Base-by-base conservation (phyloP, 1,284 basidiomycete genomes). In the Psilocybe mexicana region DNA sequence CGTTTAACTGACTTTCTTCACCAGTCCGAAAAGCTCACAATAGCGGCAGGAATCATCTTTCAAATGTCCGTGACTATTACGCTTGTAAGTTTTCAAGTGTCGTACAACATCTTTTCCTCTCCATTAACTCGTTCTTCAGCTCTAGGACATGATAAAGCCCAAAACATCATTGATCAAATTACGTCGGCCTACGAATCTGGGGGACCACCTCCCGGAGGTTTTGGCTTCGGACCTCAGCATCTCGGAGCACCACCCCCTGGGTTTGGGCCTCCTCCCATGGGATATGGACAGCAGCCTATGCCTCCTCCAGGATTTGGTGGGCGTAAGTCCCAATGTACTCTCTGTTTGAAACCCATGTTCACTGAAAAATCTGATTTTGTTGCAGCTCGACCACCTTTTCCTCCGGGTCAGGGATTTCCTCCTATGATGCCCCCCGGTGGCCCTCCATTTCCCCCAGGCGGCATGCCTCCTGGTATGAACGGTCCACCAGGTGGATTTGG, bases 1-100 rank as follows among this genome's bases (percentile, higher is more conserved):
- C 53, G 61, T 51, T 61, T 52, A 64, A 42, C 60, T 59, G 23
- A 43, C 62, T 44, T 35, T 47, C 43, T 49, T 45, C 55, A 49
- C 56, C 72, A 93, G 96, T 98, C 36, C 92, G 96, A 64, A 98
- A 98, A 76, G 96, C 96, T 48, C 96, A 99, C 76, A 98, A 98
- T 76, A 94, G 89, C 63, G 96, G 96, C 60, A 83, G 96, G 59
- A 99, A 99, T 76, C 96, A 99, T 72, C 82, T 98, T 43, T 83
- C 93, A 52, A 99, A 99, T 71, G 96, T 99, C 60, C 82, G 94
- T 63, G 96, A 99, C 69, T 99, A 98, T 74, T 99, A 98, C 76
- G 92, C 94, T 30, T 94, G 92, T 94, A 65, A 61, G 72, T 43
- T 25, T 30, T 24, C 51, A 23, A n/a, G 46, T 25, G 55, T 12